phyloP scores from a whole-genome alignment of 306 rosid species.

The Hippophae rhamnoides region DNA sequence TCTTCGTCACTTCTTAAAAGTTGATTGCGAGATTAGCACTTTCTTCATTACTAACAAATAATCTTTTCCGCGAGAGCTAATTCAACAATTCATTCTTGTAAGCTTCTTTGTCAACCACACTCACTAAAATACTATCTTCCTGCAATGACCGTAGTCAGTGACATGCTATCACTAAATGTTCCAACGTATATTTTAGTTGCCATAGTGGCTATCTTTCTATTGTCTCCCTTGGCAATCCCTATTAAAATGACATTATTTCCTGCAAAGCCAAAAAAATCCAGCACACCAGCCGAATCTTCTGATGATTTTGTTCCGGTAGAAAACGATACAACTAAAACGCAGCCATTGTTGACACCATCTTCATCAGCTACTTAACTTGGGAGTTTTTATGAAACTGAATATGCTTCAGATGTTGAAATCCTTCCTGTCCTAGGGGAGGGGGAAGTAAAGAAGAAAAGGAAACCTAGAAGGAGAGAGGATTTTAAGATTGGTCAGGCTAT shows the following conservation, averaged over 20 bases:
- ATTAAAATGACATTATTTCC: conserved; percentile 72
- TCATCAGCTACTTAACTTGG: conserved; percentile 46
- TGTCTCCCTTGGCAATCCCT: conserved; percentile 69
- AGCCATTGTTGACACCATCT: conserved; percentile 55
- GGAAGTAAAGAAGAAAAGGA: conserved; percentile 61
- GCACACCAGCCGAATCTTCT: conserved; percentile 31
- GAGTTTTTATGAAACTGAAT: conserved; percentile 43
- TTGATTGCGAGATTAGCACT: too few species aligned
- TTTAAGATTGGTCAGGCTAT: conserved; percentile 58
- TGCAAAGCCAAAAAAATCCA: conserved; percentile 16
- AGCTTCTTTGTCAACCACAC: too few species aligned
- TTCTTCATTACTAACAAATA: too few species aligned
- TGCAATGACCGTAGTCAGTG: conserved; percentile 25
- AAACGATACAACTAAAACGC: conserved; percentile 22
- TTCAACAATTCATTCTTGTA: too few species aligned
- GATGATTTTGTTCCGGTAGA: conserved; percentile 26
- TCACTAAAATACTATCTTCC: conserved; percentile 31
- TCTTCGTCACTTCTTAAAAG: too few species aligned
- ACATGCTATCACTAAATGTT: conserved; percentile 33
- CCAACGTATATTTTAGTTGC: conserved; percentile 46
- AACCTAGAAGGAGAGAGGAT: conserved; percentile 85
- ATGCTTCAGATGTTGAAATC: conserved; percentile 50
- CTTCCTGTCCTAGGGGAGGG: conserved; percentile 88
- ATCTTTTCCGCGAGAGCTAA: too few species aligned
- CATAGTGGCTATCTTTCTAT: conserved; percentile 49